These are phyloP conservation scores for Liquidambar formosana DNA, from an alignment of 164 flowering plant genomes.

Conservation along the genomic window DNA sequence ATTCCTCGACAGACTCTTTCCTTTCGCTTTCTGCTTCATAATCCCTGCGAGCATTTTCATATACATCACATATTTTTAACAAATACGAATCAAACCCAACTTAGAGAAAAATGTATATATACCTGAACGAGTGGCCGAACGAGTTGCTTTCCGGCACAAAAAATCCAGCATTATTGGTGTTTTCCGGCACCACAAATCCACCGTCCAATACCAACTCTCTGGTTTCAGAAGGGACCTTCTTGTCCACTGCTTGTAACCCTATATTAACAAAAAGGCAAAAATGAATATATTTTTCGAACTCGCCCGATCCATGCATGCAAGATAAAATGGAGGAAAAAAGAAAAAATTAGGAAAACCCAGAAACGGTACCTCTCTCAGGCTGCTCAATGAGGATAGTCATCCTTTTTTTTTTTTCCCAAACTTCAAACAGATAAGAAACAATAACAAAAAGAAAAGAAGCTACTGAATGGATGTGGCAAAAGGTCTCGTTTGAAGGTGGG, in stretches of 20 bases:
- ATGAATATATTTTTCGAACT: no score
- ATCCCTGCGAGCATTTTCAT: conserved; percentile 30
- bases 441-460: not conserved
- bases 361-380: conserved; percentile 30
- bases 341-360: not conserved
- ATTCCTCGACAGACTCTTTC: conserved; percentile 46
- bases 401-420: not conserved
- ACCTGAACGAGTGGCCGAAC: conserved; percentile 69
- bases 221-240: conserved; percentile 16
- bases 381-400: conserved; percentile 49
- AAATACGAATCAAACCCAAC: not conserved
- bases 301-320: no score
- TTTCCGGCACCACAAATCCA: conserved; percentile 36
- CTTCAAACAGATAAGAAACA: not conserved
- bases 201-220: conserved; percentile 46
- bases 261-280: not conserved
- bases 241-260: conserved; percentile 24
- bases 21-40: conserved; percentile 58
- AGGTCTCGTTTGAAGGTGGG: not conserved
- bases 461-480: not conserved
- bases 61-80: not conserved
- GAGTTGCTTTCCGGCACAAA: conserved; percentile 36
- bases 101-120: not conserved
- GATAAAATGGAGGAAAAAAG: not conserved
- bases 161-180: no score